Evolutionary conservation across 345 rosid genomes (phyloP).

Genomic region (Brassica juncea): DNA sequence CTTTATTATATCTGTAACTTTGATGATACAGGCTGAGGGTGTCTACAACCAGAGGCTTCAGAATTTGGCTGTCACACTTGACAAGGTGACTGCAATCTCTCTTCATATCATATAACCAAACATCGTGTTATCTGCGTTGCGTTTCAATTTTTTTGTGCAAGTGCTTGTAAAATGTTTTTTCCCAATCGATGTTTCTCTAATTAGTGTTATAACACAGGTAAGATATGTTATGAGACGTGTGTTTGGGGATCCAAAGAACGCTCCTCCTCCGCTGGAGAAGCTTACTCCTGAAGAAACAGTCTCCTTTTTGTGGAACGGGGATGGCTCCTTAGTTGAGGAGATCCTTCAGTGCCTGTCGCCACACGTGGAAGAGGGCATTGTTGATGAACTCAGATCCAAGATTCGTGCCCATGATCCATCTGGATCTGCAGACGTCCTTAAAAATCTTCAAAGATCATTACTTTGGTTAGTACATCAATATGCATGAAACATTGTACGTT

Average conservation of each 20-base stretch:
- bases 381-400: slow-evolving; percentile 73
- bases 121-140: slow-evolving; percentile 10
- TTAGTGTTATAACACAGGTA: slow-evolving; percentile 54
- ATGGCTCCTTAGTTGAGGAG: slow-evolving; percentile 85
- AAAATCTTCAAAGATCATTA: slow-evolving; percentile 78
- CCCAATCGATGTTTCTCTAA: slow-evolving; percentile 17
- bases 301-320: slow-evolving; percentile 82
- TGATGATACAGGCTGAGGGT: slow-evolving; percentile 86
- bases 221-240: slow-evolving; percentile 92
- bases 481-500: not conserved
- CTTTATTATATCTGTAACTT: slow-evolving; percentile 27
- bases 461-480: slow-evolving; percentile 68
- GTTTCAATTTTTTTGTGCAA: slow-evolving; percentile 7
- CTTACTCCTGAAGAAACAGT: slow-evolving; percentile 75
- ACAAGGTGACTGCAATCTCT: slow-evolving; percentile 65
- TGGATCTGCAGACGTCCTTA: slow-evolving; percentile 58
- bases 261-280: slow-evolving; percentile 95
- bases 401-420: slow-evolving; percentile 73
- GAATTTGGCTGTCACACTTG: slow-evolving; percentile 95
- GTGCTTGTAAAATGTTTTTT: not conserved
- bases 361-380: slow-evolving; percentile 58
- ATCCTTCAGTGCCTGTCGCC: slow-evolving; percentile 82
- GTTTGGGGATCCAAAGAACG: slow-evolving; percentile 89
- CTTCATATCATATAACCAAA: slow-evolving; percentile 10
- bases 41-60: slow-evolving; percentile 99